Conservation (phyloP, 2,329 filamentous ascomycete genomes). For the Fusarium falciforme region DNA sequence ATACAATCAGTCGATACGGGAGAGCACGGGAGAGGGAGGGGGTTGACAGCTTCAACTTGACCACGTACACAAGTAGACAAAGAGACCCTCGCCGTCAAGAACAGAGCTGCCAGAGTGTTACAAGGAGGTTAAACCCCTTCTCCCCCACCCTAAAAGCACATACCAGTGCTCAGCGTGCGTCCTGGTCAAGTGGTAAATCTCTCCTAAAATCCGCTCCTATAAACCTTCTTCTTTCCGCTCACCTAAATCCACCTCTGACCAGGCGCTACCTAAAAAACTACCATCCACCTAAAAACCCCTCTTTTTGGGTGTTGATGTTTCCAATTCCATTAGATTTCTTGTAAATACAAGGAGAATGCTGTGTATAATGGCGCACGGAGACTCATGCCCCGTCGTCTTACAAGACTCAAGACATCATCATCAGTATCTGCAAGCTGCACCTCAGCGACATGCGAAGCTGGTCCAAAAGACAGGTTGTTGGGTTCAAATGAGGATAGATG, state of each 20-base stretch:
- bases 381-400: not conserved
- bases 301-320: not conserved
- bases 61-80: not conserved
- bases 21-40: not conserved
- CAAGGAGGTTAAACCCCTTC: not conserved
- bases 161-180: not conserved
- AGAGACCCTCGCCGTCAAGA: not conserved
- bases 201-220: not conserved
- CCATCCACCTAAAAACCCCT: not conserved
- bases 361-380: accelerated
- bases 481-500: not conserved
- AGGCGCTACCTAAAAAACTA: not conserved
- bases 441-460: not conserved
- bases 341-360: not conserved
- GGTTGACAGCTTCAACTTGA: too few relatives aligned
- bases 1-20: not conserved
- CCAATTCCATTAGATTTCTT: not conserved
- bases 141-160: not conserved
- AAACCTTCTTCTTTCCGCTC: not conserved
- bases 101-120: not conserved
- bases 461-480: not conserved
- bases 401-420: not conserved
- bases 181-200: not conserved
- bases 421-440: not conserved
- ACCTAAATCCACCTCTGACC: not conserved